Evolutionary conservation across 1,284 basidiomycete genomes (phyloP).

Genomic region (Grifola frondosa): DNA sequence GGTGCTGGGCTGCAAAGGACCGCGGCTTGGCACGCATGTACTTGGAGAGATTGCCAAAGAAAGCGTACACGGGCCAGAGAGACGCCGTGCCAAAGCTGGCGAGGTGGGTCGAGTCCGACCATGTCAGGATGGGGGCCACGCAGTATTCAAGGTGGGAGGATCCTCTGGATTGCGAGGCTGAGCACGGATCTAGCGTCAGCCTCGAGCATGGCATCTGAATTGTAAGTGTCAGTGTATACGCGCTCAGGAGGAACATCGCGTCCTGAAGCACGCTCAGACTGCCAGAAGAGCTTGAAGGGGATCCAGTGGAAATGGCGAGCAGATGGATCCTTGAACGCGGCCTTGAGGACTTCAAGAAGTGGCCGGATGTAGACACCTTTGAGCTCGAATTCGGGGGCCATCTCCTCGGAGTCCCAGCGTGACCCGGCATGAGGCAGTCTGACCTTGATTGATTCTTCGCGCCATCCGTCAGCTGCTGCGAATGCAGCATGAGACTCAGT

Average conservation of each 20-base stretch:
- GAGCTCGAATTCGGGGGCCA: constrained; percentile 25
- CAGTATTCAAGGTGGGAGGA: constrained; percentile 12
- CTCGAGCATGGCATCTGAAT: constrained; percentile 16
- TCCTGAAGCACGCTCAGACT: background rate
- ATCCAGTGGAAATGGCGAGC: background rate
- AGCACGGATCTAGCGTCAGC: constrained; percentile 11
- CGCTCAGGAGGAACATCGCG: constrained; percentile 1
- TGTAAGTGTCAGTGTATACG: constrained; percentile 20
- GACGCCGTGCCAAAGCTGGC: constrained; percentile 20
- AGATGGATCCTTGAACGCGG: constrained; percentile 5
- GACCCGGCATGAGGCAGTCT: constrained; percentile 20
- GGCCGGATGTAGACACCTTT: constrained; percentile 20
- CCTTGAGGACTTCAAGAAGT: constrained; percentile 10
- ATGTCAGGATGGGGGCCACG: constrained; percentile 15
- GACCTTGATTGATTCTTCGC: constrained; percentile 21
- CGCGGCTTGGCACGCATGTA: constrained; percentile 21
- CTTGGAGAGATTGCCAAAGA: constrained; percentile 23
- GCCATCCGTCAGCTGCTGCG: constrained; percentile 26
- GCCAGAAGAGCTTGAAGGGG: constrained; percentile 4
- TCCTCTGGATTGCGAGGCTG: constrained; percentile 11
- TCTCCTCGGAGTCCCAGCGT: constrained; percentile 18
- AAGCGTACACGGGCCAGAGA: constrained; percentile 12
- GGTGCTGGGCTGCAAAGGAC: constrained; percentile 11
- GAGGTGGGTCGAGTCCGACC: constrained; percentile 16
- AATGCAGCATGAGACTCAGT: background rate